Evolutionary conservation across 345 rosid genomes (phyloP), one percentile per base, ranked within the genome.

Genomic region (Gossypium turneri): DNA sequence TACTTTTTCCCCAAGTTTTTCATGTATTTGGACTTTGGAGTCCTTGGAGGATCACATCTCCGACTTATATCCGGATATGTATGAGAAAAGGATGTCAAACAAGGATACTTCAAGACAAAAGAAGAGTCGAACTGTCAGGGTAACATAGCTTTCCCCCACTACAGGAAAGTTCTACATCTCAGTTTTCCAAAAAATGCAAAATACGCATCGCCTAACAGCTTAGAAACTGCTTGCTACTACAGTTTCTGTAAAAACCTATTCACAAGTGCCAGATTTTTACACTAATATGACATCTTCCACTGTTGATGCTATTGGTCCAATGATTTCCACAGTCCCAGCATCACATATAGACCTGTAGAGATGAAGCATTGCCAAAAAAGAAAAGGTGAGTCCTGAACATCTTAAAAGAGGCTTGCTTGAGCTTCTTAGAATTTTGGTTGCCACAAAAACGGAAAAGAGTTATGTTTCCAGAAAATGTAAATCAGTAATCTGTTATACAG

Each of bases 241-340:
- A 22, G 6, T 66, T 61, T 51, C 66, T 3, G 52, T 24, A 75
- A 64, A 53, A 58, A 29, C 34, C 59, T 24, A 7, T 71, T 58
- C 24, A 27, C n/a, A 65, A 76, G 25, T 41, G 53, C 22, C 63
- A 74, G 66, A 74, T 81, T 81, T 94, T 89, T 83, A 93, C 98
- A 93, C 90, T 25, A 93, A 82, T 67, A 85, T 76, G 81, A 84
- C 83, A 85, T 93, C 98, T 85, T 91, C 97, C 77, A 91, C 82
- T 12, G 93, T 84, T 74, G 97, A 89, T 68, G 97, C 83, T 82
- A 93, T 81, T 38, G 98, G 97, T 83, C 98, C 97, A 75, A 87
- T 93, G 68, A 93, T 84, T 77, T 84, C 94, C 78, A 93, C 97
- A 56, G 98, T 91, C 67, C 94, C 98, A 63, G 83, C 77, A 81